A percentile compares a stretch with the other conserved stretches of the same genome.
Conservation (phyloP, 1,284 basidiomycete species). For the Taiwanofungus camphoratus region DNA sequence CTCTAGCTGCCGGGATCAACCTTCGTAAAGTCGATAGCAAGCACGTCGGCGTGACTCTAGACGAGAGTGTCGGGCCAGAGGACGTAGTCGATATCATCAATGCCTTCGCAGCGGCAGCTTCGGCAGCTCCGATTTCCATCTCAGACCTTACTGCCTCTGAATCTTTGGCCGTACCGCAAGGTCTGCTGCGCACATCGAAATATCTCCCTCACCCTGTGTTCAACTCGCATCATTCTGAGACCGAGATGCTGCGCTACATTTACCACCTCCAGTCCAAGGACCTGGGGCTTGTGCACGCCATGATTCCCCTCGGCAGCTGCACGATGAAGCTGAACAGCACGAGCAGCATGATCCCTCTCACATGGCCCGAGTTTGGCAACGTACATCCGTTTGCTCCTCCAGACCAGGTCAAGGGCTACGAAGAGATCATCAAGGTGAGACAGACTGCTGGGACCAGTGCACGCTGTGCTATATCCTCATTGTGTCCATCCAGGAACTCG, state of each 20-base stretch:
- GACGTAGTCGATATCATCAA: slow-evolving; percentile 80
- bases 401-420: slow-evolving; percentile 90
- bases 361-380: slow-evolving; percentile 86
- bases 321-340: slow-evolving; percentile 98
- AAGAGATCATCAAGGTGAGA: slow-evolving; percentile 69
- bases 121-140: slow-evolving; percentile 36
- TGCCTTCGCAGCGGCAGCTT: slow-evolving; percentile 67
- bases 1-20: slow-evolving; percentile 74
- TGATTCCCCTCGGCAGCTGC: slow-evolving; percentile 96
- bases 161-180: slow-evolving; percentile 43
- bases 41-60: slow-evolving; percentile 85
- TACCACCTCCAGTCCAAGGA: slow-evolving; percentile 93
- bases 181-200: slow-evolving; percentile 65
- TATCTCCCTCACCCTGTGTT: slow-evolving; percentile 89
- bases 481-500: slow-evolving; percentile 62
- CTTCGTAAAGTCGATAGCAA: slow-evolving; percentile 75
- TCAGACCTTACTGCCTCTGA: slow-evolving; percentile 37
- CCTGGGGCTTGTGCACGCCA: slow-evolving; percentile 89
- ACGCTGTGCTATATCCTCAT: slow-evolving; percentile 8
- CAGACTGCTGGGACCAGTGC: neutral
- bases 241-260: slow-evolving; percentile 96
- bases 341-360: slow-evolving; percentile 94
- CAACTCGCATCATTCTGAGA: slow-evolving; percentile 95
- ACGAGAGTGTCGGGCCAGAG: slow-evolving; percentile 80
- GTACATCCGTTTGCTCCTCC: slow-evolving; percentile 92